Percentiles rank a stretch among this genome's conserved stretches.
Evolutionary conservation across 1,284 basidiomycete species (phyloP).

Genomic region (Serendipita sp.): DNA sequence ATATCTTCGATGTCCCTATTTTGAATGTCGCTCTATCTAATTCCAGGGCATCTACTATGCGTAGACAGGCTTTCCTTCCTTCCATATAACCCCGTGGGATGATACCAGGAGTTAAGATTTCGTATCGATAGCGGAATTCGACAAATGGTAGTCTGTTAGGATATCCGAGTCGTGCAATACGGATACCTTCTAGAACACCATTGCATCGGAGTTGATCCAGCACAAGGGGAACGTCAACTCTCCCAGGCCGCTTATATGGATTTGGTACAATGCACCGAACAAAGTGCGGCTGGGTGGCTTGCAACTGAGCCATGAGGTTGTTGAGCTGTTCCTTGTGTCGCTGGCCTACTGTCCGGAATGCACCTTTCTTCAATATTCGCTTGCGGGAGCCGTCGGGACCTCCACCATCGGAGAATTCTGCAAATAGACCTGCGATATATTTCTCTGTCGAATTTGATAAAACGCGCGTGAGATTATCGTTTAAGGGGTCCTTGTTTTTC

Average conservation of each 20-base stretch:
- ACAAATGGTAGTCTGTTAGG: conserved; percentile 94
- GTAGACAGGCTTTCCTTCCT: conserved; percentile 80
- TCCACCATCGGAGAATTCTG: conserved; percentile 57
- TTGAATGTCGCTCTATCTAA: conserved; percentile 77
- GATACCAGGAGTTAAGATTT: conserved; percentile 86
- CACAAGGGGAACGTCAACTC: conserved; percentile 87
- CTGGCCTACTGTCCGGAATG: conserved; percentile 91
- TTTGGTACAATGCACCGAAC: conserved; percentile 98
- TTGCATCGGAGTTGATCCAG: conserved; percentile 96
- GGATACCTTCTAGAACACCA: conserved; percentile 97
- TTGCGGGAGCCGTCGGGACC: conserved; percentile 48
- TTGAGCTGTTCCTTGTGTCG: conserved; percentile 93
- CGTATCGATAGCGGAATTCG: conserved; percentile 95
- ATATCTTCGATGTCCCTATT: conserved; percentile 94
- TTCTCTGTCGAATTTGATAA: conserved; percentile 73
- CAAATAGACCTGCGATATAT: conserved; percentile 73
- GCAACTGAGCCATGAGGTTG: conserved; percentile 83
- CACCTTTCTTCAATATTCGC: conserved; percentile 81
- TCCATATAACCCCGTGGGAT: conserved; percentile 94
- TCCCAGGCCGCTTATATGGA: conserved; percentile 78
- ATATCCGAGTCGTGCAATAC: conserved; percentile 94
- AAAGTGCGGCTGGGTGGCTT: conserved; percentile 94
- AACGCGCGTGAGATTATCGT: conserved; percentile 88
- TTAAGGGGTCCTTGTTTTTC: conserved; percentile 99
- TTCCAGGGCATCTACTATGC: conserved; percentile 87